Evolutionary conservation across 2,329 filamentous ascomycete genomes (phyloP), one percentile per base, ranked within the genome.

Genomic region (Trichoderma citrinoviride): DNA sequence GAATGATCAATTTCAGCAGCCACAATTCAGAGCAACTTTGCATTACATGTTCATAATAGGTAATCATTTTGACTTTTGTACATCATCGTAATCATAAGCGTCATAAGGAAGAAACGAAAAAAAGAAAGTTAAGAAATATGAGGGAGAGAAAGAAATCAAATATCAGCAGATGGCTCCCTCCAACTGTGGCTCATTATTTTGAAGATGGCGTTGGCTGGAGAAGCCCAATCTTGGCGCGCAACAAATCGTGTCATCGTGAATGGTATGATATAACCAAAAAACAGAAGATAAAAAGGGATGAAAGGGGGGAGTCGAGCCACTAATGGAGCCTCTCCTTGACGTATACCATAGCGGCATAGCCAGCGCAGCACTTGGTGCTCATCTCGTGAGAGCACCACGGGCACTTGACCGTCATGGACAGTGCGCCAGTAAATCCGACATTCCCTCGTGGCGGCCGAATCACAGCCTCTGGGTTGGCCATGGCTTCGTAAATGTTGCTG

Each of bases 331-430:
- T 84, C 74, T 91, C 87, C 71, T 85, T 85, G 70, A 91, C 77
- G 67, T 88, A 85, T 4, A 92, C 84, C 50, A 88, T 81, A 1
- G 89, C 86, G 12, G 86, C 85, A 77, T 89, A 89, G 7, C 88
- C 89, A 12, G 87, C 83, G 73, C 89, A 92, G 76, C 89, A 92
- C 65, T 77, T 78, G 15, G 83, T 88, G 68, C 81, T 87, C 88
- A 92, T 91, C 56, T 84, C 83, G 76, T 92, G 89, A 49, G 80
- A 80, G 73, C 89, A 92, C 89, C 89, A 91, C 8, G 88, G 88
- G 73, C 89, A 91, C 68, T 83, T 85, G 27, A 90, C 85, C 71
- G 82, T 85, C 68, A 87, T 87, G 8, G 82, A 85, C 50, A 88
- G 81, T 7, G 82, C 77, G 1, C 85, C 85, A 47, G 81, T 81